Conservation (phyloP, 768 basidiomycete genomes). For the Russula lepida region DNA sequence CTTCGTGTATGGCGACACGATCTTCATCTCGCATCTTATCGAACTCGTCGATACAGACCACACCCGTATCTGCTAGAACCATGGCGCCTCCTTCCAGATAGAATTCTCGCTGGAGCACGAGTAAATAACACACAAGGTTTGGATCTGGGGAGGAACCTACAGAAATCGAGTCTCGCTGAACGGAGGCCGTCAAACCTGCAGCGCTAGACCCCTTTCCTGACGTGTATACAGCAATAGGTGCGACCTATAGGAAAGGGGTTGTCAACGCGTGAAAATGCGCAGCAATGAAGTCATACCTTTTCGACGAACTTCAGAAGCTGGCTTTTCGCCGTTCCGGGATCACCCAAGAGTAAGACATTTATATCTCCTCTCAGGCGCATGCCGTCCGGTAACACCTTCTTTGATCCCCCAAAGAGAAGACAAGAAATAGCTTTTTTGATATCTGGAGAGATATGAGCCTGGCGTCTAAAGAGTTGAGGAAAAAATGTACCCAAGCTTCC, state of each 20-base stretch:
- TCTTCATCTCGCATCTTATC: slow-evolving; percentile 99
- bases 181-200: slow-evolving; percentile 95
- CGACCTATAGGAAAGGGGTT: slow-evolving; percentile 47
- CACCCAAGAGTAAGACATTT: slow-evolving; percentile 92
- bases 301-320: slow-evolving; percentile 98
- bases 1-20: slow-evolving; percentile 97
- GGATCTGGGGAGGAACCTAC: slow-evolving; percentile 40
- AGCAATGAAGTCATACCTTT: slow-evolving; percentile 43
- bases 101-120: slow-evolving; percentile 71
- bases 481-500: slow-evolving; percentile 70
- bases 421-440: slow-evolving; percentile 98
- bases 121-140: background rate
- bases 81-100: slow-evolving; percentile 99
- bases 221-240: slow-evolving; percentile 96
- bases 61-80: slow-evolving; percentile 97
- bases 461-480: background rate
- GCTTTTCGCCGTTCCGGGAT: slow-evolving; percentile 97
- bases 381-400: slow-evolving; percentile 93
- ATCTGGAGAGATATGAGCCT: slow-evolving; percentile 41
- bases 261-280: background rate
- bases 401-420: slow-evolving; percentile 94
- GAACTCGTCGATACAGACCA: slow-evolving; percentile 99
- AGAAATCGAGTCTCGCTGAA: slow-evolving; percentile 87
- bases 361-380: slow-evolving; percentile 97
- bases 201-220: slow-evolving; percentile 98